Conservation (phyloP, 306 rosid genomes). For the Hylodesmum podocarpum region DNA sequence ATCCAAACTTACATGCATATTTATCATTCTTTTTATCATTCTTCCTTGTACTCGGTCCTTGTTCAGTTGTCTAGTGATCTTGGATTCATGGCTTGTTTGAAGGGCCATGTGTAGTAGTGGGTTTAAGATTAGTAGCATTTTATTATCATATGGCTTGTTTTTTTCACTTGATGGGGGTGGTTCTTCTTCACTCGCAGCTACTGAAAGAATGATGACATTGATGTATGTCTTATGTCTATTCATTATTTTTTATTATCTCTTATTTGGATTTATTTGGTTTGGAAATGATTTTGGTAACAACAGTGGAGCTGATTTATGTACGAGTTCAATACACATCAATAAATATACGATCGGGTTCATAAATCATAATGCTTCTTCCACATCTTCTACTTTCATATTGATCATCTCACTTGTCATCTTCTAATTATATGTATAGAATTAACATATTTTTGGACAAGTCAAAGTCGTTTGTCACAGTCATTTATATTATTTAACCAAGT, state of each 20-base stretch:
- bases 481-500: too few species aligned
- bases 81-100: constrained; percentile 24
- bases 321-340: neutral
- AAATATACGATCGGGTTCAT: neutral
- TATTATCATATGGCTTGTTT: constrained; percentile 26
- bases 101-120: constrained; percentile 19
- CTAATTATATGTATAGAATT: too few species aligned
- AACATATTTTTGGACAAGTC: too few species aligned
- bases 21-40: constrained; percentile 28
- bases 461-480: too few species aligned
- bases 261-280: neutral
- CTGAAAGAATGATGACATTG: constrained; percentile 16
- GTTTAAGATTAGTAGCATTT: constrained; percentile 20
- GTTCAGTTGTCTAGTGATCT: constrained; percentile 14
- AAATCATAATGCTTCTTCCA: neutral
- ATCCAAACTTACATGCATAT: constrained; percentile 30
- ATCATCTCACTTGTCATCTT: neutral
- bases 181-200: constrained; percentile 25
- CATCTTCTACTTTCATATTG: neutral
- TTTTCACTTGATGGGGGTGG: constrained; percentile 27
- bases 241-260: neutral
- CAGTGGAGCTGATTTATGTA: neutral
- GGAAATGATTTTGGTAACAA: neutral
- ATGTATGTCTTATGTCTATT: neutral
- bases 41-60: constrained; percentile 17